Conservation (phyloP, 352 stramenopile genomes). For the Pythium rhizo-oryzae region DNA sequence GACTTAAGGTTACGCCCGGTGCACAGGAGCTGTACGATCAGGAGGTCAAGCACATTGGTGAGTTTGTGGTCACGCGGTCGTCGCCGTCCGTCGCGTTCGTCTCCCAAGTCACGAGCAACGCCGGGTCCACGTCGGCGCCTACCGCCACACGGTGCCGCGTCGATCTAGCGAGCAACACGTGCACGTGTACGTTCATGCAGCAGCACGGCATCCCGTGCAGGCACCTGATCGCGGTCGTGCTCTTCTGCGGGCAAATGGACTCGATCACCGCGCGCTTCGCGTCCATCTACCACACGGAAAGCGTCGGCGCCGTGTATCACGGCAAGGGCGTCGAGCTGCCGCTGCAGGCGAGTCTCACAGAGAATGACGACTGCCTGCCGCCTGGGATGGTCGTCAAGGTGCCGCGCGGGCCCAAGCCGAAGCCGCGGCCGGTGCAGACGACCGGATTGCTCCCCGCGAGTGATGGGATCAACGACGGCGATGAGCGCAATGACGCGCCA, state of each 20-base stretch:
- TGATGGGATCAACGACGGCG: background rate
- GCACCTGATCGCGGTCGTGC: constrained; percentile 59
- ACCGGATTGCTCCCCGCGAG: background rate
- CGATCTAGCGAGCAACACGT: constrained; percentile 48
- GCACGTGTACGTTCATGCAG: constrained; percentile 58
- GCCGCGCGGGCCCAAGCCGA: constrained; percentile 5
- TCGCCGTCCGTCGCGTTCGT: constrained; percentile 61
- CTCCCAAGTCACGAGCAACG: constrained; percentile 44
- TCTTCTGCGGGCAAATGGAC: constrained; percentile 59
- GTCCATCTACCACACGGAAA: constrained; percentile 46
- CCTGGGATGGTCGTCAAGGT: constrained; percentile 3
- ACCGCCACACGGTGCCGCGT: constrained; percentile 30
- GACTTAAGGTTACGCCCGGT: constrained; percentile 45
- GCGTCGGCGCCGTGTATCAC: constrained; percentile 38
- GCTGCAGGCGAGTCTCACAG: constrained; percentile 34
- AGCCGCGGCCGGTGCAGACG: background rate
- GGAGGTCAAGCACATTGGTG: constrained; percentile 46
- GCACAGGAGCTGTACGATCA: constrained; percentile 57
- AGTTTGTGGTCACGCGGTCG: constrained; percentile 55
- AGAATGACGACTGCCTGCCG: constrained; percentile 22
- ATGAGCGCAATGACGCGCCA: background rate
- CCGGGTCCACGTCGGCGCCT: constrained; percentile 26
- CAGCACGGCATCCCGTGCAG: constrained; percentile 59
- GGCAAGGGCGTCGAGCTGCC: constrained; percentile 51
- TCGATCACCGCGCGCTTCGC: constrained; percentile 46